These are phyloP conservation scores for Clavispora vitiphila DNA, from an alignment of 805 yeast species.

Conservation along the genomic window DNA sequence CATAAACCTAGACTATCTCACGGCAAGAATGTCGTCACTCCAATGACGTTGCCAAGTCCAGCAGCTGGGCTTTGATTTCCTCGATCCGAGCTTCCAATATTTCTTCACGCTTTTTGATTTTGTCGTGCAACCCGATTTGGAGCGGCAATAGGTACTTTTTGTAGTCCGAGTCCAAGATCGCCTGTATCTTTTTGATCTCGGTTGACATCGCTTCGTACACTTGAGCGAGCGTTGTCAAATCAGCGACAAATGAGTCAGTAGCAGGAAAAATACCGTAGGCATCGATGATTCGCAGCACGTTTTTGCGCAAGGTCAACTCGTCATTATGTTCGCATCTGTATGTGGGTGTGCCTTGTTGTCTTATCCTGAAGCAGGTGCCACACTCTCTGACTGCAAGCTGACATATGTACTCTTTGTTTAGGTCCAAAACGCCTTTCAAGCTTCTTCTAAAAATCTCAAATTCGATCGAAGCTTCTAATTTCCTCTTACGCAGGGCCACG, in stretches of 20 bases:
- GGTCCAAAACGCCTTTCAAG: neutral
- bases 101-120: constrained; percentile 7
- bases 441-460: neutral
- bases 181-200: constrained; percentile 3
- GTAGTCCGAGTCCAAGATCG: constrained; percentile 7
- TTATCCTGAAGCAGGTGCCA: neutral
- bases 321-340: neutral
- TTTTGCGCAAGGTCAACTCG: neutral
- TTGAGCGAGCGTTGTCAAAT: neutral
- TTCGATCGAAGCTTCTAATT: neutral
- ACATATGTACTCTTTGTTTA: neutral
- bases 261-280: neutral
- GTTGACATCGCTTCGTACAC: neutral
- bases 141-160: constrained; percentile 8
- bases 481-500: neutral
- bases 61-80: neutral
- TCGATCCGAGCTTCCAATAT: neutral
- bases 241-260: neutral
- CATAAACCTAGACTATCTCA: too few species aligned
- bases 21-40: too few species aligned
- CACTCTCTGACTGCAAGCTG: neutral
- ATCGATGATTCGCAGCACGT: neutral
- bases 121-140: constrained; percentile 6
- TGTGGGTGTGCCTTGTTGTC: neutral
- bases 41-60: too few species aligned